phyloP scores from a whole-genome alignment of 192 early-diverging fungal genomes.

The Backusella morwellensis region DNA sequence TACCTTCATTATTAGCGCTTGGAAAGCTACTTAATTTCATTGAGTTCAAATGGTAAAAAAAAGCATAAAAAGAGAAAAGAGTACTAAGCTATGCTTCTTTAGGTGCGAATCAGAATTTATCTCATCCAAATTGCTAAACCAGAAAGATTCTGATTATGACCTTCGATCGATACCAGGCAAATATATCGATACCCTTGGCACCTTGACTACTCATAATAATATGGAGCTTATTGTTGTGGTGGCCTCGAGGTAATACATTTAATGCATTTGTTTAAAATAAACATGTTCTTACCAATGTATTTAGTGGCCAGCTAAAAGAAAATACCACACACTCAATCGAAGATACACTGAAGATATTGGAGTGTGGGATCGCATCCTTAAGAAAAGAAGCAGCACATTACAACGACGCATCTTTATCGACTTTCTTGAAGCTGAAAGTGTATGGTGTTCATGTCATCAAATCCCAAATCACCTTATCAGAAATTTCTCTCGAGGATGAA shows the following conservation, averaged over 20 bases:
- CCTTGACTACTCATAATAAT: not conserved
- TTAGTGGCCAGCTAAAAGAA: conserved; percentile 8
- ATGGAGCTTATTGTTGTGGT: conserved; percentile 5
- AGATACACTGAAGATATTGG: conserved; percentile 10
- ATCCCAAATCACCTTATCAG: conserved; percentile 3
- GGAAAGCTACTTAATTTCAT: too few relatives aligned
- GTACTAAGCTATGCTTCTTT: not conserved
- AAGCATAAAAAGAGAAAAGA: not conserved
- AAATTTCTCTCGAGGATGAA: not conserved
- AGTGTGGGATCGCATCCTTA: not conserved
- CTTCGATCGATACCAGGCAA: not conserved
- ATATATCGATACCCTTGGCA: not conserved
- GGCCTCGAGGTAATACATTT: not conserved
- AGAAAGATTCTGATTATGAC: not conserved
- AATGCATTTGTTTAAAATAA: too few relatives aligned
- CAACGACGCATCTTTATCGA: not conserved
- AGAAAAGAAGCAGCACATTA: not conserved
- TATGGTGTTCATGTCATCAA: not conserved
- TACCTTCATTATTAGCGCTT: too few relatives aligned
- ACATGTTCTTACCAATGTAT: not conserved
- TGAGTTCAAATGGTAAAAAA: too few relatives aligned
- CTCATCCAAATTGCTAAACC: not conserved
- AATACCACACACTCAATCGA: conserved; percentile 7
- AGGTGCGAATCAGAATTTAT: conserved; percentile 3
- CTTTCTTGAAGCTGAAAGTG: conserved; percentile 3